phyloP scores from a whole-genome alignment of 2,329 filamentous ascomycete species.

The Penicillium fuscoglaucum region DNA sequence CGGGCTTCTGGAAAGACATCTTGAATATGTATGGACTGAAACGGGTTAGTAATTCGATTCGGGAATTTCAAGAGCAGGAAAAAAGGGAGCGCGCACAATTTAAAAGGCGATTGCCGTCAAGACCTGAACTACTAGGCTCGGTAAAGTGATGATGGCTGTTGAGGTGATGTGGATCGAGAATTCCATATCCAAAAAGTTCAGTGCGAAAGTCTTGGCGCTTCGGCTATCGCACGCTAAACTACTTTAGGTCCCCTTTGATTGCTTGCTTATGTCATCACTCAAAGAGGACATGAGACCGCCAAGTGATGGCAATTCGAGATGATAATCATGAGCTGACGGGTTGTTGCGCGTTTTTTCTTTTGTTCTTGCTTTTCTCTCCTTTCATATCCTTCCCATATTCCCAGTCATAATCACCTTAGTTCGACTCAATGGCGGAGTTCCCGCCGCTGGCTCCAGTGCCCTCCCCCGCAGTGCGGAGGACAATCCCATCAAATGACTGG shows the following conservation, averaged over 20 bases:
- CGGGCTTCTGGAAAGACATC: conserved; percentile 94
- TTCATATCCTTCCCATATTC: background rate
- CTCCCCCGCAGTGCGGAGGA: conserved; percentile 63
- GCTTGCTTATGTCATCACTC: conserved; percentile 9
- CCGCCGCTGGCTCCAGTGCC: conserved; percentile 80
- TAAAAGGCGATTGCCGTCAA: conserved; percentile 59
- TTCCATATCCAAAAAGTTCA: conserved; percentile 25
- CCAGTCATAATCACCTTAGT: conserved; percentile 1
- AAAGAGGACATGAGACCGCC: conserved; percentile 19
- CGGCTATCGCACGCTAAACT: conserved; percentile 44
- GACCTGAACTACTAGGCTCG: conserved; percentile 76
- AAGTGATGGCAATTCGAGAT: conserved; percentile 5
- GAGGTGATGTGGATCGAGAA: conserved; percentile 25
- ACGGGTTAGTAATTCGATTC: conserved; percentile 23
- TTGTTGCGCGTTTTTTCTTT: conserved; percentile 10
- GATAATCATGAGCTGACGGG: conserved; percentile 3
- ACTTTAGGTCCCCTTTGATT: conserved; percentile 23
- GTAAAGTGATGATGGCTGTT: conserved; percentile 71
- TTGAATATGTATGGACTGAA: conserved; percentile 47
- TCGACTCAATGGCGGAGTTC: conserved; percentile 48
- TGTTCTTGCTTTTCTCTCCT: conserved; percentile 3
- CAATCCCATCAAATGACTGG: conserved; percentile 72
- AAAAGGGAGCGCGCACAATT: conserved; percentile 11
- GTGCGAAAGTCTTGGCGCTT: conserved; percentile 38
- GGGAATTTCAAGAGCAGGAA: conserved; percentile 10